Percentiles rank a stretch among this genome's conserved stretches.
Conservation (phyloP, 805 yeast genomes). For the Wickerhamiella hasegawae region DNA sequence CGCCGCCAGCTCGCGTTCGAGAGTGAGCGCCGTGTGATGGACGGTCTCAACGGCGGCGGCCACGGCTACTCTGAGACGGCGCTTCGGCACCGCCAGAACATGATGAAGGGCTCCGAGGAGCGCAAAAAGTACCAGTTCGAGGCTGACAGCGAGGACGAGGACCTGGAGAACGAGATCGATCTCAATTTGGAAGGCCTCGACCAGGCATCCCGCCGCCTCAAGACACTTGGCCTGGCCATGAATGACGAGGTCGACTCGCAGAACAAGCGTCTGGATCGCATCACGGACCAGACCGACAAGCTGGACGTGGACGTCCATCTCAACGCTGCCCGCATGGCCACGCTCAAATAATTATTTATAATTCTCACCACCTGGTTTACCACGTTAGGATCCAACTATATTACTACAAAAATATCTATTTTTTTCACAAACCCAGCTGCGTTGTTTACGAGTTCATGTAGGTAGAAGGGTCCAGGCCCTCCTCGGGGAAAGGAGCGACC, state of each 20-base stretch:
- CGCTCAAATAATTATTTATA: constrained; percentile 14
- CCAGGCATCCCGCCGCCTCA: constrained; percentile 51
- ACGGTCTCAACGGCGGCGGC: constrained; percentile 25
- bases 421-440: too few relatives aligned
- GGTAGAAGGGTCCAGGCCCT: constrained; percentile 93
- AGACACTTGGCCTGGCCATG: constrained; percentile 53
- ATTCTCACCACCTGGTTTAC: not conserved
- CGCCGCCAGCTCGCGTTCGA: constrained; percentile 42
- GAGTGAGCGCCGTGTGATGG: constrained; percentile 53
- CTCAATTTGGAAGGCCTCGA: constrained; percentile 66
- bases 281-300: constrained; percentile 72
- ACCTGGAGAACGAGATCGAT: constrained; percentile 76
- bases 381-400: too few relatives aligned
- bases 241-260: constrained; percentile 69
- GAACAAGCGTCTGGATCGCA: constrained; percentile 51
- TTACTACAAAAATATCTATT: too few relatives aligned
- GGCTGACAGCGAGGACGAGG: constrained; percentile 85
- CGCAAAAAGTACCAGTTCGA: constrained; percentile 30
- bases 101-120: constrained; percentile 26
- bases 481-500: constrained; percentile 89
- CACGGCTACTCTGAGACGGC: constrained; percentile 15
- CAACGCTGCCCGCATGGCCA: constrained; percentile 50
- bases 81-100: constrained; percentile 35
- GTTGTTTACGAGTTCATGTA: constrained; percentile 84
- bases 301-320: constrained; percentile 72